Evolutionary conservation across 257 asterid genomes (phyloP), one percentile per base, ranked within the genome.

Genomic region (Scutellaria galericulata): DNA sequence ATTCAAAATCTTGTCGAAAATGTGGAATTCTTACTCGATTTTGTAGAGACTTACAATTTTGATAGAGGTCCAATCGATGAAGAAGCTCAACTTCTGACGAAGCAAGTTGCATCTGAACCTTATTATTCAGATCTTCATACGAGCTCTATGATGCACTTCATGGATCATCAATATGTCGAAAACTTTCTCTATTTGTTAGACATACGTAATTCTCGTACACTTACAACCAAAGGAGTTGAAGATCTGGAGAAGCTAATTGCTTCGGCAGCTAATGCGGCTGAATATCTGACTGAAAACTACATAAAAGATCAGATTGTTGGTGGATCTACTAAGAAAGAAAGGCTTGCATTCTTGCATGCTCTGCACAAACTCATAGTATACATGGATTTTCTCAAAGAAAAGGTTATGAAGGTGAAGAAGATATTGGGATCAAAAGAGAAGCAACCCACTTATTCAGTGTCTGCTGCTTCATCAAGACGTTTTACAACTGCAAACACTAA

Each of bases 211-310:
- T 18, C 18, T 18, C 18, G 18, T 18, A 18, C 0, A 18, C 18
- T 0, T 18, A 18, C 18, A 18, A 18, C 18, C 18, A 18, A 18
- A 18, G 18, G 18, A 18, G 10, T 68, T 4, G 54, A 56, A 10
- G 27, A n/a, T 47, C 18, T 64, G 39, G 73, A 74, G 37, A 7
- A 5, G 35, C 18, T 5, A 24, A 70, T 79, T 48, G 70, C 40
- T 41, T 52, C 63, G 8, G 37, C 71, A 56, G 77, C 75, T 59
- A 18, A 68, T 56, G 72, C 42, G 15, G 80, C 66, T 39, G 71
- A 79, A 57, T 79, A 79, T 22, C 45, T 31, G 3, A 55, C 75
- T 7, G 80, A 79, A 41, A 20, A 68, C n/a, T 20, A 39, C 56
- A 5, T 75, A 14, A 47, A 45, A 14, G 15, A 46, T 67, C 61